Evolutionary conservation across 2,329 filamentous ascomycete genomes (phyloP).

Genomic region (Pseudogymnoascus sp.): DNA sequence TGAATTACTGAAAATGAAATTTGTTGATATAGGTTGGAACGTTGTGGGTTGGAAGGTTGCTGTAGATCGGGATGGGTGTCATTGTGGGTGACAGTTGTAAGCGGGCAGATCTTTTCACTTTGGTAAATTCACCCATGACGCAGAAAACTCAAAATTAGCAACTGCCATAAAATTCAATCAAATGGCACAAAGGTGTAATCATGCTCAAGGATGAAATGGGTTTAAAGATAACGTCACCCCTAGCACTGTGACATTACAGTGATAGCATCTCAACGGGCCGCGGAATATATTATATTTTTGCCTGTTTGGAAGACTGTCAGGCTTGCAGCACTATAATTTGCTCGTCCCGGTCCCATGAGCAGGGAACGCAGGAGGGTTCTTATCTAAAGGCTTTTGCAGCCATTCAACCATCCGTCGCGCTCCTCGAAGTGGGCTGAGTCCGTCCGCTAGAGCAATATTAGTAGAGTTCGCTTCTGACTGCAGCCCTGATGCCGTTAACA

Average conservation of each 20-base stretch:
- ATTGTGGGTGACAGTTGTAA: no score
- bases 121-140: no score
- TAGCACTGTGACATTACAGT: no score
- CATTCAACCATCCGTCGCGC: constrained; percentile 25
- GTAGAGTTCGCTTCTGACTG: neutral
- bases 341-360: neutral
- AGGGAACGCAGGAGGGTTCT: constrained; percentile 23
- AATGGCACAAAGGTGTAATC: neutral
- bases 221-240: no score
- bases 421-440: constrained; percentile 24
- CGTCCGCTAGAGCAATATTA: constrained; percentile 20
- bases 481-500: neutral
- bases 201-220: no score
- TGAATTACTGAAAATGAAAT: no score
- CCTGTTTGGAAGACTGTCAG: neutral
- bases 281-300: neutral
- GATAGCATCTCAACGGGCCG: neutral
- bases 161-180: neutral
- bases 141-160: neutral
- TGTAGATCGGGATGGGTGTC: no score
- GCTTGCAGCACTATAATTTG: neutral
- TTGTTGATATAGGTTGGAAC: no score
- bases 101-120: no score
- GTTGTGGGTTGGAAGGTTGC: no score
- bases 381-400: constrained; percentile 24